phyloP scores from a whole-genome alignment of 352 stramenopile species.

The Globisporangium abappressorium region DNA sequence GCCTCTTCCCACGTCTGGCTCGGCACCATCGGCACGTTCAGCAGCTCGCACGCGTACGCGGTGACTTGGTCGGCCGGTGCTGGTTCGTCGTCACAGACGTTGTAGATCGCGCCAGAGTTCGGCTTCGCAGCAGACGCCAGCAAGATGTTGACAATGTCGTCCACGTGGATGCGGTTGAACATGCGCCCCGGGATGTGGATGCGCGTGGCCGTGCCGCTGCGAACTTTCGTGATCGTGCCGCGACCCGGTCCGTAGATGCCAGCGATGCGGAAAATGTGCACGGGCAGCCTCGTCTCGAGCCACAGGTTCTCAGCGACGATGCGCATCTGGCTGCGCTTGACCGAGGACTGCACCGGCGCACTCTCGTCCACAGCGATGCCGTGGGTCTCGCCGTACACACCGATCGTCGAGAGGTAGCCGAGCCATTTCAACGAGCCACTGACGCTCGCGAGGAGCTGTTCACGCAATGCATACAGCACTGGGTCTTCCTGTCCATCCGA shows the following conservation, averaged over 20 bases:
- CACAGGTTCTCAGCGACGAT: conserved; percentile 77
- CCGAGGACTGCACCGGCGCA: conserved; percentile 60
- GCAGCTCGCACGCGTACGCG: conserved; percentile 71
- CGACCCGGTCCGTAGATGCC: conserved; percentile 90
- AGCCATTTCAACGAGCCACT: conserved; percentile 72
- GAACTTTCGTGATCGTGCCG: conserved; percentile 79
- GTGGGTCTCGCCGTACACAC: conserved; percentile 91
- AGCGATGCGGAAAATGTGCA: conserved; percentile 88
- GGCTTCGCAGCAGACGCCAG: conserved; percentile 62
- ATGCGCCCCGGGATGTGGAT: conserved; percentile 73
- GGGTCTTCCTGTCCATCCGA: conserved; percentile 57
- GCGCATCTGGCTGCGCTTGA: conserved; percentile 69
- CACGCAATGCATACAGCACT: conserved; percentile 53
- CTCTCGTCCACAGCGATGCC: conserved; percentile 83
- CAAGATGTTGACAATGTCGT: conserved; percentile 86
- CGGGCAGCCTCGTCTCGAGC: conserved; percentile 61
- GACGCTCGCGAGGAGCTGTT: conserved; percentile 36
- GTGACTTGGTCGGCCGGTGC: conserved; percentile 77
- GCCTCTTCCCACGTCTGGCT: conserved; percentile 74
- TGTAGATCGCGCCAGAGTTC: conserved; percentile 76
- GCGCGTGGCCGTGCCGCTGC: conserved; percentile 51
- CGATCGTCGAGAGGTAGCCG: conserved; percentile 90
- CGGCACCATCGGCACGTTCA: conserved; percentile 44
- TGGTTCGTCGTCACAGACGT: conserved; percentile 88
- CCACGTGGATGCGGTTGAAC: conserved; percentile 90